Percentiles rank a stretch among this genome's conserved stretches.
These are phyloP conservation scores for Kokia cookei DNA, from an alignment of 441 rosid genomes.

Conservation along the genomic window DNA sequence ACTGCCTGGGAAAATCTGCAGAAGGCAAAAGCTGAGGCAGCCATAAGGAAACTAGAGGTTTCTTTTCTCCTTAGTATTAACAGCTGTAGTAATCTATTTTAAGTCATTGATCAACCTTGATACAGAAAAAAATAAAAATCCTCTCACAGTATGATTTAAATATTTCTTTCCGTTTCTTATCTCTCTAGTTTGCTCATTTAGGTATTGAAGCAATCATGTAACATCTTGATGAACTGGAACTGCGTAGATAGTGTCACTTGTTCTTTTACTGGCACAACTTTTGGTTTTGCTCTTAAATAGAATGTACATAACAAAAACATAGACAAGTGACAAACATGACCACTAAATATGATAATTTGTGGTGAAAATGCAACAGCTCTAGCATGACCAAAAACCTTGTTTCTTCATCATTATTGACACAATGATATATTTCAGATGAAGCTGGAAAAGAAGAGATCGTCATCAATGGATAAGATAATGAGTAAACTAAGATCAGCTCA, in stretches of 20 bases:
- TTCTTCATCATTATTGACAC: conserved; percentile 8
- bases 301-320: neutral
- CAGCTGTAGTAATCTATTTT: neutral
- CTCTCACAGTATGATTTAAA: neutral
- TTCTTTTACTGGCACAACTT: neutral
- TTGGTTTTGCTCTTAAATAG: neutral
- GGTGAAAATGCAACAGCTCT: neutral
- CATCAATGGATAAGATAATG: conserved; percentile 92
- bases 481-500: conserved; percentile 77
- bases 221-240: neutral
- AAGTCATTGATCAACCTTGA: conserved; percentile 4
- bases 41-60: conserved; percentile 82
- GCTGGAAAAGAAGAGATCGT: conserved; percentile 86
- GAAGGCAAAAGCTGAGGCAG: conserved; percentile 94
- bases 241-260: neutral
- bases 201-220: neutral
- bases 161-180: neutral
- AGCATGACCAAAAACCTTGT: neutral
- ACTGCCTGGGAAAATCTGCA: conserved; percentile 93
- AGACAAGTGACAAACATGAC: neutral
- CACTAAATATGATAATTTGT: neutral
- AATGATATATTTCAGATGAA: conserved; percentile 61
- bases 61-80: conserved; percentile 9
- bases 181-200: neutral
- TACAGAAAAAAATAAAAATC: neutral